Evolutionary conservation across 805 yeast species (phyloP), one percentile per base, ranked within the genome.

Genomic region (Wickerhamiella cacticola): DNA sequence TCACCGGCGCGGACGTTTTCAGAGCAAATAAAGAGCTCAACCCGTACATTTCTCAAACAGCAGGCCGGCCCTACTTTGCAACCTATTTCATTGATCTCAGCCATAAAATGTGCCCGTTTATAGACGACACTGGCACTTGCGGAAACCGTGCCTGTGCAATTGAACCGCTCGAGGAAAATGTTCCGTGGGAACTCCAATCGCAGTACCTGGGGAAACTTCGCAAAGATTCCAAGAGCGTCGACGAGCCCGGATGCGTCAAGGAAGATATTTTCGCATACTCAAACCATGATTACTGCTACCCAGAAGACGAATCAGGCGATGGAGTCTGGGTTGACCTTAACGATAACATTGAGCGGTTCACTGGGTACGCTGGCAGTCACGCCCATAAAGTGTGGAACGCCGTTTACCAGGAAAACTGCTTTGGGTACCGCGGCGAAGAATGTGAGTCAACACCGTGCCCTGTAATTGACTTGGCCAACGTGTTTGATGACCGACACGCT

Each of bases 341-440:
- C 18, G 84, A 82, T 48, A 94, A 94, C 60, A 96, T 95, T 0
- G 99, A 92, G 64, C 72, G 97, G 58, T 92, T 84, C 67, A 94
- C 98, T 0, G 98, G 98, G 0, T 92, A 92, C 60, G 82, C 87
- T 26, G 98, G 98, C 25, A 78, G 80, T 45, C 95, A 92, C 59
- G 85, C 96, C 19, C 78, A 80, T 55, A 86, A 82, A 60, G 85
- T 92, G 41, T 92, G 99, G 99, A 71, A 77, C 35, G 85, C 94
- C 54, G 87, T 92, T 24, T 92, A 92, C 64, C 79, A 77, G 38
- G 96, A 92, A 57, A 88, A 88, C 68, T 87, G 96, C 62, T 88
- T 88, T 66, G 78, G 79, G 6, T 70, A 61, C 26, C 41, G 52
- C 41, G 63, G 62, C 1, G 66, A 61, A 33, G 41, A 43, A 5